Conservation (phyloP, 1,284 basidiomycete genomes). For the Vanrija pseudolonga region DNA sequence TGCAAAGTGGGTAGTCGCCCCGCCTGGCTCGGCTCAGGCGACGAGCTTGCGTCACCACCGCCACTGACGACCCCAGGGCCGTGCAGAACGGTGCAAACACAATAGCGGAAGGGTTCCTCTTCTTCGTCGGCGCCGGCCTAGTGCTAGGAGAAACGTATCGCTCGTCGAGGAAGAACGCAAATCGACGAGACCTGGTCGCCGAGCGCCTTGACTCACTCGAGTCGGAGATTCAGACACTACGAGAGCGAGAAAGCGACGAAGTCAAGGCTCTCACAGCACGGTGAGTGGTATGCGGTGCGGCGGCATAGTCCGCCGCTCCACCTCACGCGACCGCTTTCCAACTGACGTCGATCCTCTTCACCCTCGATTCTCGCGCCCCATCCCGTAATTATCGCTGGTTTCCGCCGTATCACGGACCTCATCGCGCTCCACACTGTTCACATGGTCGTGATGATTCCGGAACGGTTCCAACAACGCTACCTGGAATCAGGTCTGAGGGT, state of each 20-base stretch:
- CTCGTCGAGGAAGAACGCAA: slow-evolving; percentile 66
- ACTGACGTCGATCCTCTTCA: no score
- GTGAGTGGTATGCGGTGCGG: slow-evolving; percentile 20
- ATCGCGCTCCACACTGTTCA: no score
- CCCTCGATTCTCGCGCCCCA: no score
- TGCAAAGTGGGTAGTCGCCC: slow-evolving; percentile 58
- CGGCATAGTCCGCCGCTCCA: background rate
- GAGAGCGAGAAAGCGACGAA: slow-evolving; percentile 14
- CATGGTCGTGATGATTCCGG: no score
- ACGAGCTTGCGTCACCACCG: background rate
- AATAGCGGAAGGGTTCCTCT: slow-evolving; percentile 81
- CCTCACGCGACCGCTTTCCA: no score
- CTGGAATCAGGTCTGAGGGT: slow-evolving; percentile 46
- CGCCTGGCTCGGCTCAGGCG: background rate
- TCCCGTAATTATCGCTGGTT: background rate
- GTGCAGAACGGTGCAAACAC: slow-evolving; percentile 84
- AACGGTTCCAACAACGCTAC: no score
- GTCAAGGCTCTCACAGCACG: slow-evolving; percentile 27
- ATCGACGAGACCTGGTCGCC: slow-evolving; percentile 68
- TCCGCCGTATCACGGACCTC: background rate
- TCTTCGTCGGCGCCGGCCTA: slow-evolving; percentile 68
- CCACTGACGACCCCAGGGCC: slow-evolving; percentile 55
- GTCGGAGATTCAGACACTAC: slow-evolving; percentile 50
- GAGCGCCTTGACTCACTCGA: slow-evolving; percentile 60
- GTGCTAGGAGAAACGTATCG: slow-evolving; percentile 78